These are phyloP conservation scores for Pneumocystis sp. DNA, from an alignment of 1,139 yeast species.

Conservation along the genomic window DNA sequence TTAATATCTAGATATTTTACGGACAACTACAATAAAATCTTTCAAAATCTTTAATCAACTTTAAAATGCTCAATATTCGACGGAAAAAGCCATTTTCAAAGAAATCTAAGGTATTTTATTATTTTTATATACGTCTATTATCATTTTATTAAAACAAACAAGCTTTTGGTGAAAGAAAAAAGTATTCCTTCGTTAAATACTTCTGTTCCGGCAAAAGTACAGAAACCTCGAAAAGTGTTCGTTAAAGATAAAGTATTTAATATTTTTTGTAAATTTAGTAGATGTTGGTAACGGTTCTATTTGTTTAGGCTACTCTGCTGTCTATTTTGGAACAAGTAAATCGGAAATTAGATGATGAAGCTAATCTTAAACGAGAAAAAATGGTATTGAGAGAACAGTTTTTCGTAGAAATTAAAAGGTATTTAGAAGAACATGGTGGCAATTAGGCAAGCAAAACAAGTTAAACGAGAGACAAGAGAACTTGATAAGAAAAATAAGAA, in stretches of 20 bases:
- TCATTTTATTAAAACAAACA: background rate
- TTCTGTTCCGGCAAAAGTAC: background rate
- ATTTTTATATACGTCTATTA: background rate
- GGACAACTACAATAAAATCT: background rate
- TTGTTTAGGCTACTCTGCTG: background rate
- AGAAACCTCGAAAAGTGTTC: background rate
- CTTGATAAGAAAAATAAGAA: background rate
- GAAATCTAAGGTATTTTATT: background rate
- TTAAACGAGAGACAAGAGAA: background rate
- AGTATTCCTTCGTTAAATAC: background rate
- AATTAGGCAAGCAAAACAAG: background rate
- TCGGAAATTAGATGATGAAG: background rate
- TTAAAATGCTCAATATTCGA: background rate
- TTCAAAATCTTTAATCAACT: background rate
- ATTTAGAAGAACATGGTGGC: background rate
- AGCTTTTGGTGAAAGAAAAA: background rate
- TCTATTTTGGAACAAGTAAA: background rate
- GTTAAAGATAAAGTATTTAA: background rate
- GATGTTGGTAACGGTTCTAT: background rate
- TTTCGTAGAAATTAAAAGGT: background rate
- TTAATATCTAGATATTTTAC: too few relatives aligned
- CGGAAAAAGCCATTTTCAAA: background rate
- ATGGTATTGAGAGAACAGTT: background rate
- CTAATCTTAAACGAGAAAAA: background rate
- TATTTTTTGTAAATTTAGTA: background rate